Conservation (phyloP, 768 basidiomycete species). For the Serendipita sp. region DNA sequence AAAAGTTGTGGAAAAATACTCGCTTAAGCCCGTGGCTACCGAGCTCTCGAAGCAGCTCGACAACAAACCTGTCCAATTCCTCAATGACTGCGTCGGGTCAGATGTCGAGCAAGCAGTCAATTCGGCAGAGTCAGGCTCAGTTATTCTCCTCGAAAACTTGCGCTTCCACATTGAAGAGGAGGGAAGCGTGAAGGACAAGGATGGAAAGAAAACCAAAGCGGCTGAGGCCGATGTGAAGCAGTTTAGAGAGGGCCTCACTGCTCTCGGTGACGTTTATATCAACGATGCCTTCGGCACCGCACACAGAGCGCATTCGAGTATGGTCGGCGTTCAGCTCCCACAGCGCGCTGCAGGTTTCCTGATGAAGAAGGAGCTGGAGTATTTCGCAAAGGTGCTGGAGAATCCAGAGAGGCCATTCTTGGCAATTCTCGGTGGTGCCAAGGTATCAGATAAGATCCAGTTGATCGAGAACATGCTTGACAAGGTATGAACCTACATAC, state of each 20-base stretch:
- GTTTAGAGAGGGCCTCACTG: slow-evolving; percentile 79
- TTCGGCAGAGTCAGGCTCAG: slow-evolving; percentile 43
- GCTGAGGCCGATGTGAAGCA: slow-evolving; percentile 60
- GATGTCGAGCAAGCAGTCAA: slow-evolving; percentile 69
- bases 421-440: slow-evolving; percentile 94
- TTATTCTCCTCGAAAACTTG: slow-evolving; percentile 91
- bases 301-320: slow-evolving; percentile 94
- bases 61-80: slow-evolving; percentile 55
- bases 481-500: slow-evolving; percentile 38
- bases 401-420: slow-evolving; percentile 90
- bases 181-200: slow-evolving; percentile 82
- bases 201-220: slow-evolving; percentile 90
- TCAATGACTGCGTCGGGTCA: slow-evolving; percentile 70
- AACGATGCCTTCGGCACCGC: slow-evolving; percentile 99
- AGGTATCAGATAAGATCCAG: slow-evolving; percentile 98
- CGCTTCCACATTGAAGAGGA: slow-evolving; percentile 99
- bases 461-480: slow-evolving; percentile 98
- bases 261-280: slow-evolving; percentile 88
- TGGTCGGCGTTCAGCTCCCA: slow-evolving; percentile 90
- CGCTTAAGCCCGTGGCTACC: slow-evolving; percentile 68
- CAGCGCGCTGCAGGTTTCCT: slow-evolving; percentile 91
- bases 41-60: slow-evolving; percentile 63
- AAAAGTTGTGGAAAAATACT: slow-evolving; percentile 74
- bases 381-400: slow-evolving; percentile 95
- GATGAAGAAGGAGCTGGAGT: slow-evolving; percentile 97